These are phyloP conservation scores for Gnetum montanum DNA, from an alignment of 75 land plant genomes.

Conservation along the genomic window DNA sequence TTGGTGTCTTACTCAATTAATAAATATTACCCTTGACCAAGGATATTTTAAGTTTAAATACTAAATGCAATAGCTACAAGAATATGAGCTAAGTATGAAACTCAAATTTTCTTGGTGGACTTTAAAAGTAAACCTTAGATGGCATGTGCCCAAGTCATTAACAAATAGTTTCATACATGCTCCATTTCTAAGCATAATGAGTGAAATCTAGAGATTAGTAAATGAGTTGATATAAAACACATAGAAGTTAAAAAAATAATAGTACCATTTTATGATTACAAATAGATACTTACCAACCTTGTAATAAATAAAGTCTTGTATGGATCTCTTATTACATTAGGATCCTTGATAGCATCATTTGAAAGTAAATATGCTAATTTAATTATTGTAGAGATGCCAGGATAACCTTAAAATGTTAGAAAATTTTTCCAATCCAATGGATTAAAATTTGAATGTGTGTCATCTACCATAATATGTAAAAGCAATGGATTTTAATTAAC, in stretches of 20 bases:
- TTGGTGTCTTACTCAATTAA: conserved; percentile 3
- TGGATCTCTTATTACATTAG: background rate
- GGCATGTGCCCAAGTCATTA: background rate
- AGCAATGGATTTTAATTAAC: background rate
- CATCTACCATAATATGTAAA: background rate
- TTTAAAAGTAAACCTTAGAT: background rate
- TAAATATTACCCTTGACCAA: conserved; percentile 67
- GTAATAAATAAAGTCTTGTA: conserved; percentile 23
- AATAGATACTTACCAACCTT: conserved; percentile 77
- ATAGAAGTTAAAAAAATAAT: background rate
- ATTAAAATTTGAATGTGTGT: background rate
- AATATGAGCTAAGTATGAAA: background rate
- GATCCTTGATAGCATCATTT: background rate
- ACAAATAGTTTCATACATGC: background rate
- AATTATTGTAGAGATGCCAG: background rate
- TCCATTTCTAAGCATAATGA: background rate
- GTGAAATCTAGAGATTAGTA: background rate
- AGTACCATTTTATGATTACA: conserved; percentile 20
- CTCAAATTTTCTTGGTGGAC: background rate
- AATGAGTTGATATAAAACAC: background rate
- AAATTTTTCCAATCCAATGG: background rate
- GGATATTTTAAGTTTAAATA: conserved; percentile 18
- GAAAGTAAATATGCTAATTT: too few species aligned
- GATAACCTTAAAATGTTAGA: background rate
- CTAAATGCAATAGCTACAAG: background rate